phyloP scores from a whole-genome alignment of 129 eudicot genomes.

The Escallonia herrerae region DNA sequence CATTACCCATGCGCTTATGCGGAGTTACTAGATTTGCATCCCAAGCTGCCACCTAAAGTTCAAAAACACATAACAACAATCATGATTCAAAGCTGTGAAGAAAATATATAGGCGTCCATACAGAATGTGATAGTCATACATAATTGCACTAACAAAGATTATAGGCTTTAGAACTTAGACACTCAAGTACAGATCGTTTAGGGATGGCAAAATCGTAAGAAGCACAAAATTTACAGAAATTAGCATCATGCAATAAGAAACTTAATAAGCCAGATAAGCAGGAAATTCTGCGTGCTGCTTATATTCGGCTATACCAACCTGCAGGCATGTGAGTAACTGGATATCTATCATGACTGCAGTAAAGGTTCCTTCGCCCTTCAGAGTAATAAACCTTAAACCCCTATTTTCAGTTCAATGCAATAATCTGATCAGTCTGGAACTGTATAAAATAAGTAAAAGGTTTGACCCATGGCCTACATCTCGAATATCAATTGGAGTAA shows the following conservation, averaged over 20 bases:
- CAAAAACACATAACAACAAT: conserved; percentile 7
- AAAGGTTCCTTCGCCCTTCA: no score
- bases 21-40: conserved; percentile 97
- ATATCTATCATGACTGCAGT: no score
- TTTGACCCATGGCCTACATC: no score
- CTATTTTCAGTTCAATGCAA: no score
- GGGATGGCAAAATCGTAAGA: background rate
- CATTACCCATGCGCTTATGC: conserved; percentile 97
- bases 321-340: no score
- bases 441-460: no score
- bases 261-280: background rate
- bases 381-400: no score
- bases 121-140: background rate
- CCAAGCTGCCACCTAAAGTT: conserved; percentile 88
- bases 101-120: background rate
- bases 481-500: no score
- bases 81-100: conserved; percentile 11
- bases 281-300: background rate
- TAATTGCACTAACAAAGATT: background rate
- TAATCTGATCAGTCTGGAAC: no score
- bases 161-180: background rate
- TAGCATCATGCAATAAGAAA: background rate
- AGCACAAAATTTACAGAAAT: no score
- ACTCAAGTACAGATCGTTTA: background rate
- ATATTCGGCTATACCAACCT: background rate